A percentile compares a stretch with the other conserved stretches of the same genome.
Conservation (phyloP, 768 basidiomycete genomes). For the Macrolepiota albuminosa region DNA sequence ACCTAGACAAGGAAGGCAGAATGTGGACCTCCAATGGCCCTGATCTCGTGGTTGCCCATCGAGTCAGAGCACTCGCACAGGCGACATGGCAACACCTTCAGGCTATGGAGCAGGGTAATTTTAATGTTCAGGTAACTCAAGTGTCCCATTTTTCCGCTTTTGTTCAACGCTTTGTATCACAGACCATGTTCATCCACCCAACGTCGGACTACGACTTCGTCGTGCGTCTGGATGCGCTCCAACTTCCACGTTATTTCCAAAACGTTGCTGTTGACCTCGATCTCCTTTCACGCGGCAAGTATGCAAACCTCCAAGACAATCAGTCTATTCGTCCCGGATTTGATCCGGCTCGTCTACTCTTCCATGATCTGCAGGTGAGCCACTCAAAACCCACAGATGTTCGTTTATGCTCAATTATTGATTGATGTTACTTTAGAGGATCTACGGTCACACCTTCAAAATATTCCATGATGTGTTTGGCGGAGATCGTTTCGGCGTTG, state of each 20-base stretch:
- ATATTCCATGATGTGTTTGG: conserved; percentile 85
- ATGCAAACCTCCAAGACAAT: conserved; percentile 38
- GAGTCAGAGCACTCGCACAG: conserved; percentile 67
- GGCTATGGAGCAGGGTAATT: conserved; percentile 40
- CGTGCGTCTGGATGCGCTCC: conserved; percentile 61
- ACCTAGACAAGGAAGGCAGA: conserved; percentile 65
- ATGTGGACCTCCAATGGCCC: conserved; percentile 75
- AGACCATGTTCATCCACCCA: conserved; percentile 87
- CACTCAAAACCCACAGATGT: background rate
- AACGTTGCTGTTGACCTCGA: conserved; percentile 49
- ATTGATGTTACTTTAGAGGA: conserved; percentile 36
- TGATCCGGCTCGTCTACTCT: conserved; percentile 44
- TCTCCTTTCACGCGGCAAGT: conserved; percentile 41
- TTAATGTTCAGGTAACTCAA: conserved; percentile 55
- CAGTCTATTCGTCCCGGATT: conserved; percentile 44
- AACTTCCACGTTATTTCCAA: conserved; percentile 73
- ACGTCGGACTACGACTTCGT: conserved; percentile 83
- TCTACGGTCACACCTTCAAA: conserved; percentile 72
- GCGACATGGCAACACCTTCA: conserved; percentile 66
- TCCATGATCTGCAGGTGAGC: conserved; percentile 66
- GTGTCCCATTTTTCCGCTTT: background rate
- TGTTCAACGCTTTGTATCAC: background rate
- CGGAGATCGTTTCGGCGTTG: conserved; percentile 70
- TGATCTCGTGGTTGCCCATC: conserved; percentile 64
- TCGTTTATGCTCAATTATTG: conserved; percentile 13